These are phyloP conservation scores for Yamadazyma buinensis DNA, from an alignment of 1,139 yeast genomes.

Conservation along the genomic window DNA sequence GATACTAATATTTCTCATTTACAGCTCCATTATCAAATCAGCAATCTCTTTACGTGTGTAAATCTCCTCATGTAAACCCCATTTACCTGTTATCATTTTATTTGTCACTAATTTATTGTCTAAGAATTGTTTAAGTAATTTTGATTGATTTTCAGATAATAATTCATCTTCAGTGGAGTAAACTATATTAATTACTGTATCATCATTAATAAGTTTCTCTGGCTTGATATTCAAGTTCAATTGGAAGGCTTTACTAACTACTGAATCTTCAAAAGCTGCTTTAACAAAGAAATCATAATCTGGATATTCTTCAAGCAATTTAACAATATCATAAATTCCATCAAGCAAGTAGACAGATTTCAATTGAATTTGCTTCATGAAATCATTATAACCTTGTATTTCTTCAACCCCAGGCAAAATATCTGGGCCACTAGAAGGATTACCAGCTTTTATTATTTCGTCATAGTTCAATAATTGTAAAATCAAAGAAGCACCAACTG, in stretches of 20 bases:
- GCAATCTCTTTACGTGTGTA: constrained; percentile 23
- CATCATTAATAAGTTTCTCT: constrained; percentile 1
- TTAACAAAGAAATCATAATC: constrained; percentile 28
- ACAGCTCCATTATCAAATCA: neutral
- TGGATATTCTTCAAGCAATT: constrained; percentile 34
- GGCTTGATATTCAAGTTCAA: constrained; percentile 15
- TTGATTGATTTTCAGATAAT: constrained; percentile 24
- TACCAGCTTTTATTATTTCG: constrained; percentile 16
- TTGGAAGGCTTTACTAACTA: constrained; percentile 24
- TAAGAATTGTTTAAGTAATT: constrained; percentile 16
- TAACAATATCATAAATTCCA: constrained; percentile 35
- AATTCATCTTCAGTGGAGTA: constrained; percentile 36
- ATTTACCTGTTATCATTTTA: constrained; percentile 15
- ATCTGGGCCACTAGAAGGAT: neutral
- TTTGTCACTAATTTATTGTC: constrained; percentile 5
- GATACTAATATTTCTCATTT: too few relatives aligned
- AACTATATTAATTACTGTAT: constrained; percentile 15
- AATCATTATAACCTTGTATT: neutral
- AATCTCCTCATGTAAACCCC: constrained; percentile 36
- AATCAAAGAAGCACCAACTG: constrained; percentile 75
- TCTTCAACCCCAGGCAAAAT: constrained; percentile 3
- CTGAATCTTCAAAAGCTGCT: constrained; percentile 26
- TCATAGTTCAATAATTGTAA: constrained; percentile 47
- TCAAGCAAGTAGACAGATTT: constrained; percentile 25
- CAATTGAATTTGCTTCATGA: constrained; percentile 8